phyloP scores from a whole-genome alignment of 2,329 filamentous ascomycete species.

The Fusarium algeriense region DNA sequence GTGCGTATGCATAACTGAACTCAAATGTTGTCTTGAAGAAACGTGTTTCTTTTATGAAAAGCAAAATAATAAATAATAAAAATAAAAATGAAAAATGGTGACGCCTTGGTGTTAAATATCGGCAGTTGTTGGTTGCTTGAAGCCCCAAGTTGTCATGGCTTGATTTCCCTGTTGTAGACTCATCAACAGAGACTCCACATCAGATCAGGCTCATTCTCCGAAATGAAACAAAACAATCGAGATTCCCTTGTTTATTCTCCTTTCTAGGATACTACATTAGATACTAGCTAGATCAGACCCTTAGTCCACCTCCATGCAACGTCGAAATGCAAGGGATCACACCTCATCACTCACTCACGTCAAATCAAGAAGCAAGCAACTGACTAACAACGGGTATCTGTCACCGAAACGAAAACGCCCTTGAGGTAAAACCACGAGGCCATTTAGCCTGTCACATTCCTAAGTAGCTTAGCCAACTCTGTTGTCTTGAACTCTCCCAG shows the following conservation, averaged over 20 bases:
- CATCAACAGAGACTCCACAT: not conserved
- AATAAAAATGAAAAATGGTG: too few species aligned
- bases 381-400: not conserved
- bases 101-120: not conserved
- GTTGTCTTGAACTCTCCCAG: conserved; percentile 14
- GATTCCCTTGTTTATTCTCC: not conserved
- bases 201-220: not conserved
- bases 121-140: conserved; percentile 2
- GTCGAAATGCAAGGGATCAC: conserved; percentile 23
- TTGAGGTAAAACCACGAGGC: conserved; percentile 6
- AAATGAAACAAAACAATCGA: not conserved
- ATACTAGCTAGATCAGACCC: conserved; percentile 1
- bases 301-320: conserved; percentile 20
- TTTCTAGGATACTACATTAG: not conserved
- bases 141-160: too few species aligned
- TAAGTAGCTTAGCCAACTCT: not conserved
- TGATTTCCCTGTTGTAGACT: not conserved
- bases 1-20: not conserved
- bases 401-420: conserved; percentile 2
- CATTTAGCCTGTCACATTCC: conserved; percentile 19
- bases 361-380: not conserved
- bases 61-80: too few species aligned
- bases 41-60: conserved; percentile 5
- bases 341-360: not conserved
- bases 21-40: not conserved